Percentiles rank a stretch among this genome's conserved stretches.
phyloP scores from a whole-genome alignment of 2,329 filamentous ascomycete genomes.

The Aspergillus neotritici region DNA sequence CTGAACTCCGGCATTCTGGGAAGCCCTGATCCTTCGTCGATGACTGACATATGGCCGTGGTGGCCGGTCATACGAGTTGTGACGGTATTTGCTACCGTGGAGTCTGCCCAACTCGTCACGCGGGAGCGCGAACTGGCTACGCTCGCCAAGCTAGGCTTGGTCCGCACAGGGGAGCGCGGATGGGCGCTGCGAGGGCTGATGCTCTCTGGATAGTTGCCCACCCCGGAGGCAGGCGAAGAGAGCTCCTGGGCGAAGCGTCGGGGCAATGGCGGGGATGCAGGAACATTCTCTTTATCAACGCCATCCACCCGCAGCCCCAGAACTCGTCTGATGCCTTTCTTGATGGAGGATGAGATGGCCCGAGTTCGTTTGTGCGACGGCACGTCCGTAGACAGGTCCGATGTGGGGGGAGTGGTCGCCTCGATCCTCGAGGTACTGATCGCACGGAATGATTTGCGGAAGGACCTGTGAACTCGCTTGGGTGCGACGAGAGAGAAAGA shows the following conservation, averaged over 20 bases:
- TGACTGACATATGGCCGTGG: constrained; percentile 38
- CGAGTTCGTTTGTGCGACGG: constrained; percentile 26
- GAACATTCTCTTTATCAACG: constrained; percentile 16
- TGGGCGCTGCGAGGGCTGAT: background rate
- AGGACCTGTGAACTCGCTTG: constrained; percentile 30
- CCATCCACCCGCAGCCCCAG: constrained; percentile 30
- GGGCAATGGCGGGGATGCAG: constrained; percentile 19
- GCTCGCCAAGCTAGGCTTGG: constrained; percentile 29
- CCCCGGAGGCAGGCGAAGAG: background rate
- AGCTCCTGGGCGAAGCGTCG: constrained; percentile 5
- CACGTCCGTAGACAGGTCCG: constrained; percentile 1
- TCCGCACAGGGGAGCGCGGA: constrained; percentile 17
- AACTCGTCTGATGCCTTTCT: constrained; percentile 37
- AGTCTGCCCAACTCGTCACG: constrained; percentile 47
- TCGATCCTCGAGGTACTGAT: constrained; percentile 20
- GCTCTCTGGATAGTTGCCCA: constrained; percentile 2
- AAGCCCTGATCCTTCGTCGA: constrained; percentile 37
- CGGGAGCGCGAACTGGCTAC: constrained; percentile 36
- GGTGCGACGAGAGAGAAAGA: constrained; percentile 19
- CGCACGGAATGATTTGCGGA: constrained; percentile 33
- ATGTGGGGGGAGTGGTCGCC: constrained; percentile 5
- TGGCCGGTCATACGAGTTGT: constrained; percentile 28
- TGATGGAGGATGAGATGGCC: constrained; percentile 38
- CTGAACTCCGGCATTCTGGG: constrained; percentile 7
- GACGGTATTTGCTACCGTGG: constrained; percentile 39